Base-by-base conservation (phyloP, 129 eudicot species). In the Heracleum sosnowskyi region DNA sequence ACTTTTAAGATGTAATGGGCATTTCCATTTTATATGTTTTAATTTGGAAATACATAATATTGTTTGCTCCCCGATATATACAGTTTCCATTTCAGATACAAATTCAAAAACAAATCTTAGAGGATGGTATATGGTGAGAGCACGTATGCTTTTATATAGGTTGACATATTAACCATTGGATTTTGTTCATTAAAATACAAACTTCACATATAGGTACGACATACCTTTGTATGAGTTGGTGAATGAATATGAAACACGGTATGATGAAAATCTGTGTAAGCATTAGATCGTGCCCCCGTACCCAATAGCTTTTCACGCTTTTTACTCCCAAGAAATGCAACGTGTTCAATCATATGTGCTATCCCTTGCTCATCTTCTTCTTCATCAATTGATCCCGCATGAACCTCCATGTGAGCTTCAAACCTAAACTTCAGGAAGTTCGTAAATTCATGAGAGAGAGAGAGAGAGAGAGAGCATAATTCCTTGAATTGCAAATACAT, bases 311-410 rank as follows among this genome's bases (percentile, higher is more conserved):
- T 88, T 88, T 96, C 99, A 40, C 99, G 96, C 82, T 96, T 96
- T 84, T 96, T 96, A 85, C 99, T 96, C 80, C 99, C 99, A 86
- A 96, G 97, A 85, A 96, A 96, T 49, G 99, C 97, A 75, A 96
- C 99, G 79, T 96, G 99, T 79, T 96, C 99, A 81, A 96, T 96
- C 97, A 96, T 96, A 81, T 96, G 99, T 31, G 99, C 99, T 86
- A 96, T 92, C 68, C 99, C 99, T 86, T 96, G 99, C 84, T 96
- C 99, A 78, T 96, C 99, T 13, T 96, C 95, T 80, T 96, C 99
- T 87, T 96, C 99, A 74, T 96, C 99, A 82, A 96, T 90, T 37
- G 99, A 96, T 44, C 99, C 97, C 31, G 79, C 99, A 85, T 96
- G 97, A 82, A 96, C 88, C 85, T 96, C 97, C 99, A 96, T 96